Base-by-base conservation (phyloP, 2,329 filamentous ascomycete genomes). In the Colletotrichum zoysiae region DNA sequence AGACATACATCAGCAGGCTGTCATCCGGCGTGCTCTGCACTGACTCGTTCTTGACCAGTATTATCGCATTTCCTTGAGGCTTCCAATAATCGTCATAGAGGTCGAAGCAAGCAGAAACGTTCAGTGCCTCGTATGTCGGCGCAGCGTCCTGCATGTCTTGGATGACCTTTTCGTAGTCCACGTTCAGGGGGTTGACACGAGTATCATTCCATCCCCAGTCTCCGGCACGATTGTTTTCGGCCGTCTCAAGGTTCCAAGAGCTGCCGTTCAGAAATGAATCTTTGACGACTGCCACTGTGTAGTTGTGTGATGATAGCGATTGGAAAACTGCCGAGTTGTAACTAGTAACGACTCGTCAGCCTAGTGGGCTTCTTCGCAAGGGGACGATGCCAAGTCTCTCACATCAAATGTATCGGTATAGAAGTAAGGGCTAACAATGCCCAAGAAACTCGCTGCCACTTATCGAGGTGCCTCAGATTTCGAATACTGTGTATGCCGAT, bases 401-500 rank as follows among this genome's bases (percentile, higher is more conserved):
- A 58, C 56, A 67, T 53, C 11, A 67, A 35, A 61, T 67, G 64
- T 23, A 67, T 33, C 3, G 64, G 64, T 20, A 67, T 67, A 3
- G 56, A 67, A 16, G 40, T 61, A 6, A 67, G 14, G 6, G 64
- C 64, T 11, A 67, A 23, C 8, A 67, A 38, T n/a, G 56, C 44
- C 64, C 35, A 67, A 38, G 56, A 67, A 9, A 18, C 35, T 33
- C 33, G 44, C 26, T 57, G 60, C 64, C 56, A 53, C 4, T 51
- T 48, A 14, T 40, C 48, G 38, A 68, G 30, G 11, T 57, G 38
- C 20, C 26, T 42, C 1, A 66, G 26, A 7, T 61, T 68, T 2
- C 42, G 66, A 2, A 68, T 18, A 9, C 66, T 68, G 4, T 59
- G 78, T 1, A 86, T 76, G 0, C 87, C 85, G 57, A 87, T 83